phyloP scores from a whole-genome alignment of 257 asterid genomes.

The Striga asiatica region DNA sequence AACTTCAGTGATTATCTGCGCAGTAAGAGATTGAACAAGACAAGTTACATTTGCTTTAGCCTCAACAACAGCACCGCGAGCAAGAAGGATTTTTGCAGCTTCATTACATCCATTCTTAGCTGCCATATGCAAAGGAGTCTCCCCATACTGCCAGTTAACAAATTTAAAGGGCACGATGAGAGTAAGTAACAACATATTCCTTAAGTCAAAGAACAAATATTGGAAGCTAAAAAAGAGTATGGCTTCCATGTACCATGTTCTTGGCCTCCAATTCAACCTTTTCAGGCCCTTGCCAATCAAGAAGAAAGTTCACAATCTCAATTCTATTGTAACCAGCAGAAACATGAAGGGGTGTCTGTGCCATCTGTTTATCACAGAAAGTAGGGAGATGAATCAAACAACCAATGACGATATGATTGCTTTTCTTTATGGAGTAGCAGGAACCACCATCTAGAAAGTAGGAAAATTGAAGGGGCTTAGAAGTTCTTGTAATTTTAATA shows the following conservation, averaged over 20 bases:
- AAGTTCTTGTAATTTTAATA: neutral
- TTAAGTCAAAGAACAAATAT: neutral
- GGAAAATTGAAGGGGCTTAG: neutral
- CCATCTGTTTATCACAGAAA: slow-evolving; percentile 58
- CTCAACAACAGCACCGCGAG: slow-evolving; percentile 73
- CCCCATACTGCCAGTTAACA: slow-evolving; percentile 65
- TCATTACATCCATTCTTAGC: slow-evolving; percentile 95
- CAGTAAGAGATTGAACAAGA: neutral
- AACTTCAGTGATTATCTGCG: slow-evolving; percentile 9
- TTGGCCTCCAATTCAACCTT: slow-evolving; percentile 79
- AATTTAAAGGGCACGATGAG: slow-evolving; percentile 11
- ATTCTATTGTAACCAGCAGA: slow-evolving; percentile 83
- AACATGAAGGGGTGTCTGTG: slow-evolving; percentile 93
- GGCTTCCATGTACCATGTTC: slow-evolving; percentile 54
- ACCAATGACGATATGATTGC: neutral
- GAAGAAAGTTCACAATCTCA: slow-evolving; percentile 66
- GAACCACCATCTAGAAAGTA: neutral
- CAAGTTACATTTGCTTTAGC: slow-evolving; percentile 78
- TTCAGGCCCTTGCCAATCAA: slow-evolving; percentile 69
- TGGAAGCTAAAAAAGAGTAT: slow-evolving; percentile 3
- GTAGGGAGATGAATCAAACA: slow-evolving; percentile 7
- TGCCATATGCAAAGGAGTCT: slow-evolving; percentile 98
- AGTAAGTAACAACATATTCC: slow-evolving; percentile 9
- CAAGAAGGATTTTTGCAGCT: slow-evolving; percentile 72
- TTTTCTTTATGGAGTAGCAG: neutral